Conservation (phyloP, 1,139 yeast species). For the Yamadazyma taylorii region DNA sequence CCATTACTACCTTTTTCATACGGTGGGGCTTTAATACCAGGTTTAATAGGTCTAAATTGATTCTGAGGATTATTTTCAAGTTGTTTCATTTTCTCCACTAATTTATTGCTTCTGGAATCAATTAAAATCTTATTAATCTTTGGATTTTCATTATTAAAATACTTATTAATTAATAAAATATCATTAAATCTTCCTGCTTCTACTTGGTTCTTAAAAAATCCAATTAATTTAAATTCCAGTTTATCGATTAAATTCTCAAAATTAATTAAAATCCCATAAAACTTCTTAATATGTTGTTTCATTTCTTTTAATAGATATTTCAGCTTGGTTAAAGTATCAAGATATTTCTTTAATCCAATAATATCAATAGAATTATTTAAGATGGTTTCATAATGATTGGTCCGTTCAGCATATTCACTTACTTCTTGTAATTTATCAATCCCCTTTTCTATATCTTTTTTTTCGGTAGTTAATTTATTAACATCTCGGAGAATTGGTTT, state of each 20-base stretch:
- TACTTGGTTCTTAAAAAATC: constrained; percentile 27
- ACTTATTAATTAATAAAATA: constrained; percentile 37
- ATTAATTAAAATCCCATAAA: constrained; percentile 49
- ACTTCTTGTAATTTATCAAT: constrained; percentile 61
- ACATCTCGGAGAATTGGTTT: constrained; percentile 72
- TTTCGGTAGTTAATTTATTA: constrained; percentile 53
- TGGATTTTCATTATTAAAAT: constrained; percentile 32
- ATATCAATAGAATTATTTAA: constrained; percentile 39
- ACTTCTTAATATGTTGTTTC: constrained; percentile 41
- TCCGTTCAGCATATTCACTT: constrained; percentile 61
- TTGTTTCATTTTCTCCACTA: constrained; percentile 43
- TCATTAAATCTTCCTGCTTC: constrained; percentile 21
- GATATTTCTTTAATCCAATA: constrained; percentile 38
- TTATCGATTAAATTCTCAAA: constrained; percentile 47
- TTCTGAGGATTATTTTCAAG: constrained; percentile 18
- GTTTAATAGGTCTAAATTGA: constrained; percentile 11
- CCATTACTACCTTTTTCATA: constrained; percentile 67
- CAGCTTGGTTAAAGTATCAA: constrained; percentile 37
- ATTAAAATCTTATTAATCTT: constrained; percentile 45
- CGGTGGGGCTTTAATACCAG: constrained; percentile 42
- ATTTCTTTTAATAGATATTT: constrained; percentile 35
- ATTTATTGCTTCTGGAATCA: constrained; percentile 45
- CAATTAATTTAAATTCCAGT: constrained; percentile 44
- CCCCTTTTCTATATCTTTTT: constrained; percentile 61
- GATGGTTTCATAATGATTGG: constrained; percentile 52